These are phyloP conservation scores for Inonotus hispidus DNA, from an alignment of 1,284 basidiomycete genomes.

Conservation along the genomic window DNA sequence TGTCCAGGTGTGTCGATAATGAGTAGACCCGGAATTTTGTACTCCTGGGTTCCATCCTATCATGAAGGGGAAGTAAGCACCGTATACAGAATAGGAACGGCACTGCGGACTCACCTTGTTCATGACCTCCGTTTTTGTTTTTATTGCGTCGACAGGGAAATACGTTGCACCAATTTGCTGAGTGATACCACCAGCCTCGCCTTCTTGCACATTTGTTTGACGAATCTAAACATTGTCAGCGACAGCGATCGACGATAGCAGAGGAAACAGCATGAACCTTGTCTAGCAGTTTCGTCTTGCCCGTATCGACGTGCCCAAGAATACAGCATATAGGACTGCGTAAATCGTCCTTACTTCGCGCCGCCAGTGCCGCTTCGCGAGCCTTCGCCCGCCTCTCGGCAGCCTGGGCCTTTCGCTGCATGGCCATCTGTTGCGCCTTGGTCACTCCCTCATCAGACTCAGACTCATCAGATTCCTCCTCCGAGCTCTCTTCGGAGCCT, in stretches of 20 bases:
- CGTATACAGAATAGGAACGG: background rate
- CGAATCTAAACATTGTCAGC: constrained; percentile 64
- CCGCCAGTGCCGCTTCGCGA: constrained; percentile 83
- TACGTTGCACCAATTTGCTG: constrained; percentile 99
- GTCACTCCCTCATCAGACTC: constrained; percentile 55
- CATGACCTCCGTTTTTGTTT: constrained; percentile 87
- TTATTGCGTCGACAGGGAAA: constrained; percentile 97
- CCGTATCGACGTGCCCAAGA: constrained; percentile 98
- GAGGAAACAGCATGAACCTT: constrained; percentile 52
- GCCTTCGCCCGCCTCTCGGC: constrained; percentile 77
- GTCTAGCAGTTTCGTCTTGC: constrained; percentile 97
- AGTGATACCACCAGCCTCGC: constrained; percentile 99
- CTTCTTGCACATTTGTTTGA: constrained; percentile 99
- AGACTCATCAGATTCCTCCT: constrained; percentile 35
- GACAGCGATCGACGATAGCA: background rate
- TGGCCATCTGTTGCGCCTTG: constrained; percentile 58
- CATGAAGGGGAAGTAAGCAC: background rate
- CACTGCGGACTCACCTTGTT: constrained; percentile 58
- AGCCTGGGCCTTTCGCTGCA: constrained; percentile 80
- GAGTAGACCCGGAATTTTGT: constrained; percentile 95
- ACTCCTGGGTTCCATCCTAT: constrained; percentile 79
- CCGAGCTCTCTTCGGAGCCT: constrained; percentile 36
- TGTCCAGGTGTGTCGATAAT: constrained; percentile 99
- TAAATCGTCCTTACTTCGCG: constrained; percentile 84
- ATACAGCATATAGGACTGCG: constrained; percentile 99